A percentile compares a stretch with the other conserved stretches of the same genome.
These are phyloP conservation scores for Hibiscus mutabilis DNA, from an alignment of 345 rosid species.

Conservation along the genomic window DNA sequence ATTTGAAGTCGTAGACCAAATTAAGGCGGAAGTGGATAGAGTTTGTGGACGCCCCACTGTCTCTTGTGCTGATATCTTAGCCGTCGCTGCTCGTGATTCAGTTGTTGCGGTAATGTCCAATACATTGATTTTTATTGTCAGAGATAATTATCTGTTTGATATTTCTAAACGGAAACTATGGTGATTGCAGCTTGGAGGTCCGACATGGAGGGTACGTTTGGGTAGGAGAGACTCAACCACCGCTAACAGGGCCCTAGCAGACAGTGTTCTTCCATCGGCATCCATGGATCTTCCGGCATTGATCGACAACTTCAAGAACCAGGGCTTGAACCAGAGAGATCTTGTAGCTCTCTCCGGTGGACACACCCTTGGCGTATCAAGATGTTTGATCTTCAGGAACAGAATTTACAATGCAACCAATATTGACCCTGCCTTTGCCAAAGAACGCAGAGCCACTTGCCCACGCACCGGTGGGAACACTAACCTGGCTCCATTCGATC, in stretches of 20 bases:
- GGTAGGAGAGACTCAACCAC: slow-evolving; percentile 49
- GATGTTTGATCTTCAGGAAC: slow-evolving; percentile 28
- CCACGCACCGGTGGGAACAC: slow-evolving; percentile 30
- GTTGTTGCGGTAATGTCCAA: slow-evolving; percentile 4
- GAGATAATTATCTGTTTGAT: not conserved
- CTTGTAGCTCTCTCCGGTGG: not conserved
- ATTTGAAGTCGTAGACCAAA: slow-evolving; percentile 27
- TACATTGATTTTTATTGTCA: too few species aligned
- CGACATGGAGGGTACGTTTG: slow-evolving; percentile 32
- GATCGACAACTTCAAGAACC: not conserved
- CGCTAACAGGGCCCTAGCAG: slow-evolving; percentile 33
- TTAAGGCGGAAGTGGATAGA: slow-evolving; percentile 26
- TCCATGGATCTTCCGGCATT: slow-evolving; percentile 9
- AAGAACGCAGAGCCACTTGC: slow-evolving; percentile 25
- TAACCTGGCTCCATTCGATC: slow-evolving; percentile 34
- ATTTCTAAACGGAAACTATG: not conserved
- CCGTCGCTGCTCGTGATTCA: slow-evolving; percentile 27
- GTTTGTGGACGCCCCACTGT: slow-evolving; percentile 18
- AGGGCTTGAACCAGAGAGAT: not conserved
- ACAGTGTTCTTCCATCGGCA: slow-evolving; percentile 31
- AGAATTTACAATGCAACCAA: slow-evolving; percentile 45
- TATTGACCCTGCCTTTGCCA: slow-evolving; percentile 33
- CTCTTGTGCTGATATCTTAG: slow-evolving; percentile 32
- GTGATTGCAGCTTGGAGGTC: slow-evolving; percentile 24
- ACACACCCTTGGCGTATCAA: slow-evolving; percentile 21